Evolutionary conservation across 306 rosid species (phyloP), one percentile per base, ranked within the genome.

Genomic region (Carpinus viminea): DNA sequence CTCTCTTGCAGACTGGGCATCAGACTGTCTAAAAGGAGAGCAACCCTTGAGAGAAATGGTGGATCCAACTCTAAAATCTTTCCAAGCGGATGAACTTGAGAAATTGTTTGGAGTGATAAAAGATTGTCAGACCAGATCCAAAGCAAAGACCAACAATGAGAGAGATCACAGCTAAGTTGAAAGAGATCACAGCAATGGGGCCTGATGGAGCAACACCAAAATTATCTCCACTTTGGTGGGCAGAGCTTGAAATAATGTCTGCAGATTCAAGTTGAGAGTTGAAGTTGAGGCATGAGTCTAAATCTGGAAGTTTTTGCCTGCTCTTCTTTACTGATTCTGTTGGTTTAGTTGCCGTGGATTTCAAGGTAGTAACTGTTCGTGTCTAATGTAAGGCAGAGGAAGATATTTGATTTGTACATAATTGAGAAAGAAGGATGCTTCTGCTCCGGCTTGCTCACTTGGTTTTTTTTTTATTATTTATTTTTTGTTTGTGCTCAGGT

Each of bases 181-280:
- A 74, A 78, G 88, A 88, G 26, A 91, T 91, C 20, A 95, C 96
- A 74, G 84, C 84, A 24, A 79, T 92, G 88, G 96, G 66, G n/a
- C 93, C 97, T 45, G 96, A 89, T 54, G 90, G 80, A 74, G 98
- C 93, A 43, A 85, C 86, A 31, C 98, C 97, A 54, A 95, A 90
- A 83, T 12, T 86, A 69, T 92, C 98, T 47, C 95, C 93, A 70
- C 91, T 95, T 69, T 95, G 98, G 98, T 95, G 98, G 98, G 97
- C 97, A 48, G 98, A 95, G 79, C 85, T 92, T 34, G 98, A 95
- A 84, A 95, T 95, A 41, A 68, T 87, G 84, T 88, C 97, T 45
- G 12, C 91, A 7, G 93, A 91, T 31, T 79, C 66, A 57, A 79
- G 76, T 52, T 92, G 82, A 87, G 77, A 83, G 46, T n/a, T 74